Conservation (phyloP, 2,329 filamentous ascomycete genomes). For the Aspergillus aculeatus region DNA sequence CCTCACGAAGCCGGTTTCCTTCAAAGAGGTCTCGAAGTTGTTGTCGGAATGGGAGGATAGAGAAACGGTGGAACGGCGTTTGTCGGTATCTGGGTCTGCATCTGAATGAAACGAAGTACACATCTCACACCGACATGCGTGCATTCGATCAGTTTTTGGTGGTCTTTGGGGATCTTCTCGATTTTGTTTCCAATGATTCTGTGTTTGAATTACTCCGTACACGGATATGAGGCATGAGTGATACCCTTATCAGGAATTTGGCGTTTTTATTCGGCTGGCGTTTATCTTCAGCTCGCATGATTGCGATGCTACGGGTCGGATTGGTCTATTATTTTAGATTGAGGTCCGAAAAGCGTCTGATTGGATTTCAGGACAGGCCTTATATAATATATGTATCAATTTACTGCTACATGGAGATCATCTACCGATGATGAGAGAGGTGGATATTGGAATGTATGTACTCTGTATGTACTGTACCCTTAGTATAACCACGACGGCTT, state of each 20-base stretch:
- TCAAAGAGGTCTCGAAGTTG: conserved; percentile 44
- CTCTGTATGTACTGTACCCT: not conserved
- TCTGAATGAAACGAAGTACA: not conserved
- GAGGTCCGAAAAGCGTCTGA: not conserved
- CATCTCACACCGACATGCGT: not conserved
- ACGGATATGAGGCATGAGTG: conserved; percentile 17
- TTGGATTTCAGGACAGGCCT: not conserved
- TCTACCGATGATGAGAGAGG: not conserved
- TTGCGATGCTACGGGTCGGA: not conserved
- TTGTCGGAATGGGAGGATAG: conserved; percentile 35
- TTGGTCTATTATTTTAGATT: not conserved
- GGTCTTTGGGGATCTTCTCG: not conserved
- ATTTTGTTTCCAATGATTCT: not conserved
- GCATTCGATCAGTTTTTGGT: not conserved
- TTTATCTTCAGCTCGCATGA: not conserved
- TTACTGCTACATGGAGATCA: not conserved
- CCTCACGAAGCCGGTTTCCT: conserved; percentile 49
- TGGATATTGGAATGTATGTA: not conserved
- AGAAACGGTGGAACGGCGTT: not conserved
- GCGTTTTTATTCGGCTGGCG: not conserved
- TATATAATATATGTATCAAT: not conserved
- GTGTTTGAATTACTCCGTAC: conserved; percentile 14
- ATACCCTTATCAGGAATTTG: conserved; percentile 17
- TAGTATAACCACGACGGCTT: not conserved
- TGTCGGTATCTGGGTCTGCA: not conserved